Base-by-base conservation (phyloP, 495 filamentous ascomycete genomes). In the Endocarpon pusillum region DNA sequence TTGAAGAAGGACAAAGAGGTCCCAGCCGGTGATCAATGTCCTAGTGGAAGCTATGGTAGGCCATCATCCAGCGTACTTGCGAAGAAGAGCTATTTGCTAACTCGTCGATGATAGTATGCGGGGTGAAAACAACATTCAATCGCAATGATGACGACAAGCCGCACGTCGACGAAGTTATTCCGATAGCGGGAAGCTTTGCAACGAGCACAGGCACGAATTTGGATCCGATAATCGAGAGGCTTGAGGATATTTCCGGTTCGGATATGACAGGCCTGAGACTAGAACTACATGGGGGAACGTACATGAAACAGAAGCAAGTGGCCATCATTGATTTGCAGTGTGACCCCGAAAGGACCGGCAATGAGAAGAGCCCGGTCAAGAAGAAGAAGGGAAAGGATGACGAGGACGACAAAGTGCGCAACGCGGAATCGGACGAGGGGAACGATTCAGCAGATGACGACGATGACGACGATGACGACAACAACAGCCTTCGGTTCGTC, bases 321-420 rank as follows among this genome's bases (percentile, higher is more conserved):
- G 80, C 83, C 3, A 58, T 91, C 4, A 68, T 96, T 17, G 82
- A 94, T 42, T 86, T 96, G 39, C 36, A 81, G 21, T 97, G 89
- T 52, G 74, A 89, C 43, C 57, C 52, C 19, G 63, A 73, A 3
- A 54, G 67, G 24, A 71, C 70, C 5, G 85, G 85, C 1, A 54
- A 75, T 2, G 85, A 92, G 46, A 73, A 70, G 38, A 51, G 80
- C 30, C 35, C 41, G n/a, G 46, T 47, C 3, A 39, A 45, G 3
- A 52, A 50, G 0, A 51, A 61, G 3, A 52, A 57, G 3, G 49
- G 42, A 1, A 52, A 58, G 0, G 43, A 42, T 16, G 28, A 55
- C 11, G 42, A 55, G 6, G 46, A 61, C 22, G 47, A 50, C 19
- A 46, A 49, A n/a, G n/a, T n/a, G n/a, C n/a, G n/a, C n/a, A n/a